Conservation (phyloP, 2,329 filamentous ascomycete genomes). For the Hymenotorrendiella dingleyae region DNA sequence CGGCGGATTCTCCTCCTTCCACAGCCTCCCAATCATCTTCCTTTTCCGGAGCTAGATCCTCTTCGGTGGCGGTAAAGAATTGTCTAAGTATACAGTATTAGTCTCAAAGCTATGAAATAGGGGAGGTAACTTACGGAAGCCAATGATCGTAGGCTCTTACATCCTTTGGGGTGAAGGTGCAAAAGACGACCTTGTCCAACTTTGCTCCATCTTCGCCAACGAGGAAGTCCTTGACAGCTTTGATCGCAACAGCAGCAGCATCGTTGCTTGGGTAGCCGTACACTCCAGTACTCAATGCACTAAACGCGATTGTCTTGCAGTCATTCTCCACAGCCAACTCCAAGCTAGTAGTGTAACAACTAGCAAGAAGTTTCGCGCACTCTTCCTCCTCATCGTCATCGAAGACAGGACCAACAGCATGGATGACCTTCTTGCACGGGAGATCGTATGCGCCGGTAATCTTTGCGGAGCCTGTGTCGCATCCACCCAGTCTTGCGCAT, state of each 20-base stretch:
- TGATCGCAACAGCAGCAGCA: constrained; percentile 67
- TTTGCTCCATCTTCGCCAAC: constrained; percentile 39
- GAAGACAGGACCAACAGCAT: constrained; percentile 85
- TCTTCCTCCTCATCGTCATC: constrained; percentile 33
- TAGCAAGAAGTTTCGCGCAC: constrained; percentile 43
- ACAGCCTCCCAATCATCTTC: constrained; percentile 26
- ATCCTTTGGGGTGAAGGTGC: constrained; percentile 76
- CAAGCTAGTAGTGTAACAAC: constrained; percentile 67
- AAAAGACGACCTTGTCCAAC: constrained; percentile 75
- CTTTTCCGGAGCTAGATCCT: constrained; percentile 1
- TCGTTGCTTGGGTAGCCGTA: constrained; percentile 77
- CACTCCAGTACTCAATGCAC: constrained; percentile 78
- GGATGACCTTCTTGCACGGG: constrained; percentile 75
- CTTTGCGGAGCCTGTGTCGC: constrained; percentile 72
- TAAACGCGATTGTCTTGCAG: constrained; percentile 72
- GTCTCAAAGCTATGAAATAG: neutral
- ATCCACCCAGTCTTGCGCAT: constrained; percentile 67
- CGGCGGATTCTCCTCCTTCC: constrained; percentile 21
- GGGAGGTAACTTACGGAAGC: constrained; percentile 61
- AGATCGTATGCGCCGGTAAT: constrained; percentile 74
- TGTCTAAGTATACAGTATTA: constrained; percentile 21
- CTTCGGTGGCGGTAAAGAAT: constrained; percentile 42
- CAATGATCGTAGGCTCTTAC: constrained; percentile 62
- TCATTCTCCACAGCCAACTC: constrained; percentile 63
- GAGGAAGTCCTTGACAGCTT: constrained; percentile 51